phyloP scores from a whole-genome alignment of 2,329 filamentous ascomycete species.

The Akanthomyces lecanii region DNA sequence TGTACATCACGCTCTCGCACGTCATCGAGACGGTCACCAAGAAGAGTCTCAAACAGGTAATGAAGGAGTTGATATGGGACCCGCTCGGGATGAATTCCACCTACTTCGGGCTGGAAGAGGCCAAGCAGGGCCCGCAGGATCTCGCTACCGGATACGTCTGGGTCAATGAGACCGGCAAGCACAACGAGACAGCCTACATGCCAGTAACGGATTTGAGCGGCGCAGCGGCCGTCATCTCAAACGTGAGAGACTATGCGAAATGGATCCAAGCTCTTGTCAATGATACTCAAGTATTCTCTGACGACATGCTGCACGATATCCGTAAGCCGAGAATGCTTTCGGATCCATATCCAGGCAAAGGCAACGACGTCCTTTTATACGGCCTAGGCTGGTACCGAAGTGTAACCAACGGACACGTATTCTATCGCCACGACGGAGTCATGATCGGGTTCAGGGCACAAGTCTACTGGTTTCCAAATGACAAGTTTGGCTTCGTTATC shows the following conservation, averaged over 20 bases:
- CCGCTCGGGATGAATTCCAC: constrained; percentile 40
- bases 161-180: constrained; percentile 22
- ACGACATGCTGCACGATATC: no score
- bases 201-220: constrained; percentile 26
- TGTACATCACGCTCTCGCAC: constrained; percentile 39
- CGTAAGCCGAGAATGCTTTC: no score
- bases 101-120: constrained; percentile 22
- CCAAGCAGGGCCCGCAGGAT: constrained; percentile 11
- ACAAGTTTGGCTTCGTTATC: no score
- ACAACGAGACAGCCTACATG: constrained; percentile 16
- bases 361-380: no score
- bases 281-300: no score
- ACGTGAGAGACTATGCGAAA: constrained; percentile 33
- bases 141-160: constrained; percentile 37
- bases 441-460: no score
- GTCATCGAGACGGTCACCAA: constrained; percentile 35
- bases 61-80: constrained; percentile 34
- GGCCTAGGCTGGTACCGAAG: no score
- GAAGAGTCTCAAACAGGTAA: constrained; percentile 30
- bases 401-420: no score
- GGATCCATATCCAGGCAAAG: no score
- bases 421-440: no score
- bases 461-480: no score
- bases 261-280: constrained; percentile 19
- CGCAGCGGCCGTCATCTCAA: constrained; percentile 39